Evolutionary conservation across 176 grass and related monocot genomes (phyloP).

Genomic region (Ensete glaucum): DNA sequence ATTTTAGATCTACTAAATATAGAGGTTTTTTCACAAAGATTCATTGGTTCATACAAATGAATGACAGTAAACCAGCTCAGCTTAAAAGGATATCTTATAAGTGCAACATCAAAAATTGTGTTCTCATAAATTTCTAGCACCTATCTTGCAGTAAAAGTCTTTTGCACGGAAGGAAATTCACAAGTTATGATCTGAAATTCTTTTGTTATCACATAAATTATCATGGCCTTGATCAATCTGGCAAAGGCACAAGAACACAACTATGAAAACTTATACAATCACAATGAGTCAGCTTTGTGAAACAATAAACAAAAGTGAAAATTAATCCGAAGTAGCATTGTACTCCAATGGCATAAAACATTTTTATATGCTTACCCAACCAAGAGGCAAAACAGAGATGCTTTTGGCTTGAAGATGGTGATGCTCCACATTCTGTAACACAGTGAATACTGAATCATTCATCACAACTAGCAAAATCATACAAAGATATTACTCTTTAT

Average conservation of each 20-base stretch:
- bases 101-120: no score
- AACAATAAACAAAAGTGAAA: neutral
- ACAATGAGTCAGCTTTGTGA: neutral
- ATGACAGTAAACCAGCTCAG: no score
- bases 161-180: neutral
- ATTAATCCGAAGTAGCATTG: neutral
- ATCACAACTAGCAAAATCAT: slow-evolving; percentile 2
- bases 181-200: neutral
- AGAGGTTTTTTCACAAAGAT: neutral
- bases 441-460: slow-evolving; percentile 5
- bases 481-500: neutral
- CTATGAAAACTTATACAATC: neutral
- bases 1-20: neutral
- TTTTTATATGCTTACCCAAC: slow-evolving; percentile 55
- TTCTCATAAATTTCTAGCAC: neutral
- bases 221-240: neutral
- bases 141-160: neutral
- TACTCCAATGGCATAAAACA: neutral
- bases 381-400: slow-evolving; percentile 39
- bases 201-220: neutral
- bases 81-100: neutral
- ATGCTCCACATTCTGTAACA: slow-evolving; percentile 36
- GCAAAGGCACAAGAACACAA: neutral
- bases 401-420: slow-evolving; percentile 27
- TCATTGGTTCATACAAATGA: neutral